These are phyloP conservation scores for Pichia sp. DNA, from an alignment of 1,139 yeast species.

Conservation along the genomic window DNA sequence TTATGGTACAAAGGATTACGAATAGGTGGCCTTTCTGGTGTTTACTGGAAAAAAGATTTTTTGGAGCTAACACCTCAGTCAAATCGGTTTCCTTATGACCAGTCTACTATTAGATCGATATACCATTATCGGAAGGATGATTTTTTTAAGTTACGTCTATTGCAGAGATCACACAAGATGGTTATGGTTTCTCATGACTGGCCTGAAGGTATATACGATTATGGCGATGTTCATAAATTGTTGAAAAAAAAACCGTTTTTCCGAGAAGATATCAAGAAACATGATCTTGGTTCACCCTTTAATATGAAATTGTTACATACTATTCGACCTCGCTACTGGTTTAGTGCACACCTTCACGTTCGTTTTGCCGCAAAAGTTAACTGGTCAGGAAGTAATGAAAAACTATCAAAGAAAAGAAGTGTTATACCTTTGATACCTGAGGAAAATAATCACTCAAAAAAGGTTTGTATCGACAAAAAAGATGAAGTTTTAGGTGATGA, in stretches of 20 bases:
- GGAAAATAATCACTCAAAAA: background rate
- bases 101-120: conserved; percentile 45
- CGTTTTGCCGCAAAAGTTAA: conserved; percentile 54
- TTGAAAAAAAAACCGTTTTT: conserved; percentile 65
- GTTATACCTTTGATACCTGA: background rate
- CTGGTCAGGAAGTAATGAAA: conserved; percentile 29
- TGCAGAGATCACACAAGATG: conserved; percentile 28
- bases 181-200: conserved; percentile 83
- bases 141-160: conserved; percentile 50
- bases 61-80: conserved; percentile 32
- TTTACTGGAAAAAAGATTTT: conserved; percentile 55
- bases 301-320: conserved; percentile 50
- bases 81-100: conserved; percentile 49
- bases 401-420: conserved; percentile 22
- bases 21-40: conserved; percentile 84
- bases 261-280: conserved; percentile 53
- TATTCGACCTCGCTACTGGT: conserved; percentile 71
- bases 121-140: conserved; percentile 76
- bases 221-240: conserved; percentile 54
- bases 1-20: conserved; percentile 70
- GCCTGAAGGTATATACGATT: conserved; percentile 76
- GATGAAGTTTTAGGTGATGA: conserved; percentile 33
- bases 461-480: background rate
- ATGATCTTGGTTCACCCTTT: conserved; percentile 74
- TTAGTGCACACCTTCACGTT: conserved; percentile 87